Evolutionary conservation across 306 rosid species (phyloP), one percentile per base, ranked within the genome.

Genomic region (Mucuna pruriens): DNA sequence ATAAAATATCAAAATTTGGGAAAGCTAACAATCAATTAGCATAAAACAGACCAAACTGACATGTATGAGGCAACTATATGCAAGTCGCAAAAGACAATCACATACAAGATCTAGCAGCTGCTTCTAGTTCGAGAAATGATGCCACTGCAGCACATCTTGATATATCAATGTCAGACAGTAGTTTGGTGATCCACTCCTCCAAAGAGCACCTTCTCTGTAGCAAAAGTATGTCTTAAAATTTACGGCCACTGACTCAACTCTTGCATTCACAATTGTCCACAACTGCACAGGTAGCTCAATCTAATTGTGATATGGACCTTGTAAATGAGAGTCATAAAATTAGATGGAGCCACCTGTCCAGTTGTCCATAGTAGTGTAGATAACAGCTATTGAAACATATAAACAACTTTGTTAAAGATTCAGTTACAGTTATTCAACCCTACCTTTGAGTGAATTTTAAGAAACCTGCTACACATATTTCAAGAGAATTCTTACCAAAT

Each of bases 71-170:
- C 23, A 71, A 90, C 48, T 52, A 77, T 44, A 69, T 58, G 79
- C 76, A 80, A 75, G 64, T 48, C 63, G 75, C 79, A 80, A 71
- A 49, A 83, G 84, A 81, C 44, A 90, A 84, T 78, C 55, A 89
- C 98, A 72, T 96, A 96, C 99, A 88, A 82, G 94, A 89, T 87
- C 99, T 94, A 83, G 99, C 99, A 76, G 98, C 97, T 78, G 92
- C 94, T 88, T 96, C 99, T 70, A 96, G 93, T 85, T 94, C 99
- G 38, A 96, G 92, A 88, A 96, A 96, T 19, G 99, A 92, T 12
- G 98, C 99, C 82, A 94, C 98, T 23, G 86, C 89, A 86, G 92
- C 87, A 38, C 99, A 92, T 87, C 99, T 92, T 85, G 99, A 94
- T 82, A 91, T 58, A 85, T 91, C 92, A 83, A 94, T 92, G 88